These are phyloP conservation scores for Mucor irregularis DNA, from an alignment of 371 early-diverging fungal genomes.

Conservation along the genomic window DNA sequence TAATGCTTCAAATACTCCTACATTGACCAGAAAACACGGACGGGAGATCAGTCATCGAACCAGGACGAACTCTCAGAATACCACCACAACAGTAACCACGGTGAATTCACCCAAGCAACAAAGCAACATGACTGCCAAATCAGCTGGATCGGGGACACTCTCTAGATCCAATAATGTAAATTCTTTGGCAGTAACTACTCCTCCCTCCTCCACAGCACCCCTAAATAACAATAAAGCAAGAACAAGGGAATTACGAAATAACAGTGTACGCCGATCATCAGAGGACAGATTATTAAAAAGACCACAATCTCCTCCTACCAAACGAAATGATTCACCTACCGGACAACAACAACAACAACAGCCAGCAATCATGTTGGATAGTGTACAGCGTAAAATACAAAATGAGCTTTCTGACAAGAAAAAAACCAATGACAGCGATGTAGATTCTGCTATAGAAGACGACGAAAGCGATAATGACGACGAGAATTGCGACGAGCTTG, in stretches of 20 bases:
- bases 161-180: neutral
- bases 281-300: constrained; percentile 5
- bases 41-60: constrained; percentile 7
- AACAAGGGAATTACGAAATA: neutral
- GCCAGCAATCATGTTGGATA: constrained; percentile 8
- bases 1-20: constrained; percentile 10
- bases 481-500: neutral
- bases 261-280: neutral
- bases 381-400: constrained; percentile 10
- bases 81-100: neutral
- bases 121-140: constrained; percentile 16
- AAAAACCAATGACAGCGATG: neutral
- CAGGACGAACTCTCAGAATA: neutral
- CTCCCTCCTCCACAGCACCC: neutral
- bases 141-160: constrained; percentile 15
- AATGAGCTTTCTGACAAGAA: neutral
- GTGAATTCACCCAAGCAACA: neutral
- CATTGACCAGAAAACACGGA: constrained; percentile 11
- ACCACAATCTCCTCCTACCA: constrained; percentile 18
- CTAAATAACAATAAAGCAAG: neutral
- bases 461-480: neutral
- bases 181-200: neutral
- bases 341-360: neutral
- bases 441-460: constrained; percentile 3
- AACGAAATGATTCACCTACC: constrained; percentile 7